Conservation (phyloP, 306 rosid genomes). For the Fragaria vesca region DNA sequence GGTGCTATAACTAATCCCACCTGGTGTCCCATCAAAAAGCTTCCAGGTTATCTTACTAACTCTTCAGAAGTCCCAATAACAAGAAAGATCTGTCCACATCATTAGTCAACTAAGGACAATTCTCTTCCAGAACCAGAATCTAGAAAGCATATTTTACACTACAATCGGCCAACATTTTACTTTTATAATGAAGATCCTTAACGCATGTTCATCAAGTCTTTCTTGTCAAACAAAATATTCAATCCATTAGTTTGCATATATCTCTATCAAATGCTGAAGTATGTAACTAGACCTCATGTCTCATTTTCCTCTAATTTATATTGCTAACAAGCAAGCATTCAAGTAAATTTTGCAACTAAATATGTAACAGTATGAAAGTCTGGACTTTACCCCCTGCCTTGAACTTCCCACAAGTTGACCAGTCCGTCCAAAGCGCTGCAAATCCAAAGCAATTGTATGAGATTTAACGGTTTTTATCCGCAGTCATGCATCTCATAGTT, state of each 20-base stretch:
- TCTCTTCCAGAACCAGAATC: not conserved
- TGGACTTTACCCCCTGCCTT: conserved; percentile 51
- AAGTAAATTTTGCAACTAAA: not conserved
- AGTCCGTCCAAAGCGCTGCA: conserved; percentile 85
- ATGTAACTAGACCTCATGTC: not conserved
- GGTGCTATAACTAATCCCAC: not conserved
- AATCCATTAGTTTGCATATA: conserved; percentile 3
- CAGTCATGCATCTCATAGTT: not conserved
- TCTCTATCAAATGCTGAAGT: not conserved
- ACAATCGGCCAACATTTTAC: not conserved
- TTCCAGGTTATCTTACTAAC: not conserved
- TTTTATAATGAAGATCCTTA: not conserved
- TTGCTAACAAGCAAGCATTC: not conserved
- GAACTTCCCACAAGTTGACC: conserved; percentile 76
- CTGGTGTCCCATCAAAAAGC: not conserved
- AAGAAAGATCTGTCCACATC: not conserved
- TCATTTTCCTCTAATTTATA: conserved; percentile 1
- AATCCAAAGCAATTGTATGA: conserved; percentile 33
- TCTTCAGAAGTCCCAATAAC: not conserved
- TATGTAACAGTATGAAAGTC: conserved; percentile 5
- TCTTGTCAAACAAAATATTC: conserved; percentile 7
- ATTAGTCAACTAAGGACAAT: not conserved
- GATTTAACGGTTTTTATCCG: not conserved
- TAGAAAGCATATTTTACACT: not conserved
- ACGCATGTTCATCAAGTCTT: conserved; percentile 4